These are phyloP conservation scores for Trichophyton equinum DNA, from an alignment of 2,329 filamentous ascomycete species.

Conservation along the genomic window DNA sequence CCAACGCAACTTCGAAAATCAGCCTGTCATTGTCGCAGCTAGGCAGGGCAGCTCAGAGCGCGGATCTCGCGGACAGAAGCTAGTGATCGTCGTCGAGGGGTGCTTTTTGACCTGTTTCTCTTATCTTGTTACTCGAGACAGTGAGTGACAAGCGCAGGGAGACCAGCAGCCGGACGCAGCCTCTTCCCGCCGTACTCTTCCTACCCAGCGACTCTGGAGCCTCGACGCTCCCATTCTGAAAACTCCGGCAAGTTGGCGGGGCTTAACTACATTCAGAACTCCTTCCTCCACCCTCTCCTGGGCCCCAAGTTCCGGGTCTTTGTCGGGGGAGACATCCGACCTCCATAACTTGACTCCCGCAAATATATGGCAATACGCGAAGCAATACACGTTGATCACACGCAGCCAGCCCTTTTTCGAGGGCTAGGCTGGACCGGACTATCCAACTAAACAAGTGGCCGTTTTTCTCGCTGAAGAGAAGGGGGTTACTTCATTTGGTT, in stretches of 20 bases:
- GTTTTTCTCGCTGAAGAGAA: neutral
- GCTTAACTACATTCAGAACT: slow-evolving; percentile 57
- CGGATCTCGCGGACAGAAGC: neutral
- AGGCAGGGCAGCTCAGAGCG: neutral
- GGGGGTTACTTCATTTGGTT: neutral
- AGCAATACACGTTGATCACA: slow-evolving; percentile 20
- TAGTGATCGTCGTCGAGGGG: neutral
- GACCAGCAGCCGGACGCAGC: neutral
- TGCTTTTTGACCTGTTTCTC: neutral
- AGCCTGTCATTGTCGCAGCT: neutral
- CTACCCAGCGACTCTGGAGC: slow-evolving; percentile 29
- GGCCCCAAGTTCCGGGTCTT: slow-evolving; percentile 90
- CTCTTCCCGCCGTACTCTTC: slow-evolving; percentile 8
- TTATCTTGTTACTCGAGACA: neutral
- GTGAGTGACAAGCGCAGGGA: neutral
- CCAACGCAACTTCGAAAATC: neutral
- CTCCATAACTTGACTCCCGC: slow-evolving; percentile 66
- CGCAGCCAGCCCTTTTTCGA: slow-evolving; percentile 30
- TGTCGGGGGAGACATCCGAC: slow-evolving; percentile 91
- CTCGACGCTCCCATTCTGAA: slow-evolving; percentile 23
- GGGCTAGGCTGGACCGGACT: slow-evolving; percentile 28
- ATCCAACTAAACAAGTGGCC: neutral
- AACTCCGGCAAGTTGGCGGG: slow-evolving; percentile 88
- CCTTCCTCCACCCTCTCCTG: slow-evolving; percentile 75
- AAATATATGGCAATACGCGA: slow-evolving; percentile 23